Evolutionary conservation across 371 early-diverging fungal genomes (phyloP).

Genomic region (Syncephalis fuscata): DNA sequence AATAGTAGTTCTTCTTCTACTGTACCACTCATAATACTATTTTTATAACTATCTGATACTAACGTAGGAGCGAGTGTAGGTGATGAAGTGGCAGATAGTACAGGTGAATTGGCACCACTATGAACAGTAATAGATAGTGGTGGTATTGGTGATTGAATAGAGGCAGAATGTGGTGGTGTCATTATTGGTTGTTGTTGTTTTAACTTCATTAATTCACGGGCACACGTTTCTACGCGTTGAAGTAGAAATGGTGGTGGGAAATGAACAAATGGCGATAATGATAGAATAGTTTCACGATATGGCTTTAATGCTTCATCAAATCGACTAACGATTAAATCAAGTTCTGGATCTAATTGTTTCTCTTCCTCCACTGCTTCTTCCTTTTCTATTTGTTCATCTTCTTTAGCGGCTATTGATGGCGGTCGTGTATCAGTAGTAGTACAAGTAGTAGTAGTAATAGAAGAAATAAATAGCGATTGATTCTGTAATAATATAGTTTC

Average conservation of each 20-base stretch:
- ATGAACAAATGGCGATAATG: constrained; percentile 62
- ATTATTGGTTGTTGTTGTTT: background rate
- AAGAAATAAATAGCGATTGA: too few relatives aligned
- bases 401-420: too few relatives aligned
- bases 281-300: constrained; percentile 48
- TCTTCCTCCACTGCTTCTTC: too few relatives aligned
- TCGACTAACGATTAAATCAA: background rate
- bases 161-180: background rate
- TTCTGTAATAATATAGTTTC: constrained; percentile 67
- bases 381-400: too few relatives aligned
- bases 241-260: constrained; percentile 73
- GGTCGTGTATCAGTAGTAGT: constrained; percentile 4
- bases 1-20: too few relatives aligned
- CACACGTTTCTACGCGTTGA: constrained; percentile 42
- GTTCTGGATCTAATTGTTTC: background rate
- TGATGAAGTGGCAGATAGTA: too few relatives aligned
- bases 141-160: background rate
- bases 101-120: too few relatives aligned
- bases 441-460: constrained; percentile 21
- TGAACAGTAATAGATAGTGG: too few relatives aligned
- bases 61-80: too few relatives aligned
- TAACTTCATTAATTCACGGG: constrained; percentile 20
- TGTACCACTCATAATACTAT: too few relatives aligned
- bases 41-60: too few relatives aligned
- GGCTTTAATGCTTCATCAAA: constrained; percentile 16